Percentiles rank a stretch among this genome's conserved stretches.
Evolutionary conservation across 176 grass and related monocot species (phyloP).

Genomic region (Calamus simplicifolius): DNA sequence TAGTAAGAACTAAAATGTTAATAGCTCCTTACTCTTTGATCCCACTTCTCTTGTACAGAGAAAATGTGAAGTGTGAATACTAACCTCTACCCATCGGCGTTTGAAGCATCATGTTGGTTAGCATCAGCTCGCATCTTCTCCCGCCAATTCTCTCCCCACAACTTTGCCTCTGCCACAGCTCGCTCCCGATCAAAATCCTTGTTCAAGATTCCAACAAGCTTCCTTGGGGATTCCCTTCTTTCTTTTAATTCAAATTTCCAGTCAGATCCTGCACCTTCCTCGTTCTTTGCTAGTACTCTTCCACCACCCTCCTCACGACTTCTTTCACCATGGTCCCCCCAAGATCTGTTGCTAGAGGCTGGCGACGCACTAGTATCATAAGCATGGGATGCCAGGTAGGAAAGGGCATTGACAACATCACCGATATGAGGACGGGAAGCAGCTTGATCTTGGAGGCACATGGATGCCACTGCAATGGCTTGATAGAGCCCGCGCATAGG

Average conservation of each 20-base stretch:
- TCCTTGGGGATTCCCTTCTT: conserved; percentile 27
- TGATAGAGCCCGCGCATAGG: background rate
- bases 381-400: background rate
- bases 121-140: conserved; percentile 50
- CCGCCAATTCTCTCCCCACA: conserved; percentile 88
- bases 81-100: conserved; percentile 7
- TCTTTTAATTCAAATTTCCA: background rate
- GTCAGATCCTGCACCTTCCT: background rate
- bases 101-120: conserved; percentile 10
- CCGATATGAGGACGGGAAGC: background rate
- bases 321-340: too few species aligned
- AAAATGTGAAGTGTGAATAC: conserved; percentile 10
- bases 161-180: conserved; percentile 86
- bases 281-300: background rate
- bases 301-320: background rate
- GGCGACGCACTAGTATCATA: background rate
- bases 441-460: background rate
- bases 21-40: background rate
- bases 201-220: conserved; percentile 19
- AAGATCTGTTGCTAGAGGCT: background rate
- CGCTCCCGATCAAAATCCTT: conserved; percentile 60
- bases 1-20: too few species aligned
- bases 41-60: conserved; percentile 4
- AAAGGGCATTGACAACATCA: background rate
- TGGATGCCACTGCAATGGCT: background rate